Evolutionary conservation across 108 stramenopile species (phyloP).

Genomic region (Cyclotella kingstonii): DNA sequence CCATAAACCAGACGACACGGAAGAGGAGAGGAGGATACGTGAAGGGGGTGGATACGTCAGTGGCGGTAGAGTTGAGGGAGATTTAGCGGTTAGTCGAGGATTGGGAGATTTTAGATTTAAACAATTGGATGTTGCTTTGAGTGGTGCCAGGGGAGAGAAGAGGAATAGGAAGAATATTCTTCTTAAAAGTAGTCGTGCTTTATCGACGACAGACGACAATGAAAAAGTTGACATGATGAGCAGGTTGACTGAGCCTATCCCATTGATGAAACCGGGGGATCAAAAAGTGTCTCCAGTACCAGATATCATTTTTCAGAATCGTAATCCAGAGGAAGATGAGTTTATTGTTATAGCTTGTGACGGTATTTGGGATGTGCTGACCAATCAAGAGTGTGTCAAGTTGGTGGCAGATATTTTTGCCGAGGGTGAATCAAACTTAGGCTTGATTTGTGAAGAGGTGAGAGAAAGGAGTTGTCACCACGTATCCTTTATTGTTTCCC

Average conservation of each 20-base stretch:
- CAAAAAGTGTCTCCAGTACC: slow-evolving; percentile 90
- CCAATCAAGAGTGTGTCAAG: slow-evolving; percentile 75
- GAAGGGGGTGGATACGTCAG: slow-evolving; percentile 70
- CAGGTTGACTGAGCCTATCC: slow-evolving; percentile 7
- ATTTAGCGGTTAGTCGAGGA: slow-evolving; percentile 88
- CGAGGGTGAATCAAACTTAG: slow-evolving; percentile 74
- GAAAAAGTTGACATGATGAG: neutral
- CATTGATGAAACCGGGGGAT: slow-evolving; percentile 46
- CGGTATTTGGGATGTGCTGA: slow-evolving; percentile 94
- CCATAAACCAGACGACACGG: slow-evolving; percentile 87
- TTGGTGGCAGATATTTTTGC: slow-evolving; percentile 72
- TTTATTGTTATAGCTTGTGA: slow-evolving; percentile 89
- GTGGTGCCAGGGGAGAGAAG: slow-evolving; percentile 28
- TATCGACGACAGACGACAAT: too few relatives aligned
- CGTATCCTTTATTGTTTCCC: too few relatives aligned
- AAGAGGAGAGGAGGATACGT: slow-evolving; percentile 62
- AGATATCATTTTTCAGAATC: slow-evolving; percentile 60
- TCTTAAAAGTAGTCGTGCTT: too few relatives aligned
- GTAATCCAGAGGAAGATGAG: slow-evolving; percentile 68
- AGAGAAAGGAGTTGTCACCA: slow-evolving; percentile 10
- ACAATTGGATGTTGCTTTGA: slow-evolving; percentile 35
- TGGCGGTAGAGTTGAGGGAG: slow-evolving; percentile 86
- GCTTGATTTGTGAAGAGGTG: slow-evolving; percentile 86
- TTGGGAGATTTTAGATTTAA: slow-evolving; percentile 92
- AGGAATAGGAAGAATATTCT: neutral